These are phyloP conservation scores for Podaxis sp. DNA, from an alignment of 768 basidiomycete genomes.

Conservation along the genomic window DNA sequence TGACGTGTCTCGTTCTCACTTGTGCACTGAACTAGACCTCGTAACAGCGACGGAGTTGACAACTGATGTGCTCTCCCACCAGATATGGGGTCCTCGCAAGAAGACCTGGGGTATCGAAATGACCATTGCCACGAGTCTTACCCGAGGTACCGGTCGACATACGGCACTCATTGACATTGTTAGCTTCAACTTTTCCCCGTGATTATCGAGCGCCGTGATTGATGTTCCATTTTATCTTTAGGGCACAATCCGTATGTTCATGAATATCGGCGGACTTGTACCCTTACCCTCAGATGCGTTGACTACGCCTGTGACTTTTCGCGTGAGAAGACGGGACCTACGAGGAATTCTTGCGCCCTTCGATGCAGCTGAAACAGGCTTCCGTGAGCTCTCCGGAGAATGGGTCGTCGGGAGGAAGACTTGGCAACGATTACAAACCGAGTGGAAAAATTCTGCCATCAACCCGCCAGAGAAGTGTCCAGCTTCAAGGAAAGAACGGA, in stretches of 20 bases:
- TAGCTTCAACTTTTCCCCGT: slow-evolving; percentile 21
- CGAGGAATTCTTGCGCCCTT: slow-evolving; percentile 75
- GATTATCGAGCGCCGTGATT: not conserved
- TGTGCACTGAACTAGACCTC: not conserved
- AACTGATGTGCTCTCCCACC: slow-evolving; percentile 70
- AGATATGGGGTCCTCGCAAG: slow-evolving; percentile 81
- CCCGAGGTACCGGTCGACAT: slow-evolving; percentile 80
- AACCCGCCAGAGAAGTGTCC: slow-evolving; percentile 18
- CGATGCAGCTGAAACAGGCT: slow-evolving; percentile 73
- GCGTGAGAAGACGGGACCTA: slow-evolving; percentile 65
- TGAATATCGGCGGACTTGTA: slow-evolving; percentile 75
- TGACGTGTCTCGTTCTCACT: not conserved
- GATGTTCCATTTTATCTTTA: slow-evolving; percentile 17
- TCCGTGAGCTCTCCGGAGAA: slow-evolving; percentile 83
- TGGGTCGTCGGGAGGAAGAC: slow-evolving; percentile 95
- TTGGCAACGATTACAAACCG: slow-evolving; percentile 82
- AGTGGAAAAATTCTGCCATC: slow-evolving; percentile 54
- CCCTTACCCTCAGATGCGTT: slow-evolving; percentile 91
- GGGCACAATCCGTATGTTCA: slow-evolving; percentile 53
- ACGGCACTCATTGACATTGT: slow-evolving; percentile 83
- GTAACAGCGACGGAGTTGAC: slow-evolving; percentile 42
- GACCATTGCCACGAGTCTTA: slow-evolving; percentile 82
- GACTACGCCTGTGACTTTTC: slow-evolving; percentile 92
- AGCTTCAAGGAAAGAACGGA: slow-evolving; percentile 57
- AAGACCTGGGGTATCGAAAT: slow-evolving; percentile 94